Evolutionary conservation across 768 basidiomycete species (phyloP).

Genomic region (Mycena chlorophos): DNA sequence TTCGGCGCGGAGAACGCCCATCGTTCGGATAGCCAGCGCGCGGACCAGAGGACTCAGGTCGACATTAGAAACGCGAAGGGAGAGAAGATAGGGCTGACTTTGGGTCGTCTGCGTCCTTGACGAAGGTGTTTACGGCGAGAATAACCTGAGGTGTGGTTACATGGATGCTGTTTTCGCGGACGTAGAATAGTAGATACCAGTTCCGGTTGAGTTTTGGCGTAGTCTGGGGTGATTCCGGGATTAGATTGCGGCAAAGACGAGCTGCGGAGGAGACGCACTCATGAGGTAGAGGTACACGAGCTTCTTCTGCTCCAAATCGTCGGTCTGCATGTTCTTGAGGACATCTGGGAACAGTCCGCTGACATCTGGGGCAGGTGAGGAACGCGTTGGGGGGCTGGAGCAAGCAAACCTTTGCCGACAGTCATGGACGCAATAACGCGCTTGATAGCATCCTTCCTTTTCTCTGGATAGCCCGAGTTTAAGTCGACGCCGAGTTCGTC

Average conservation of each 20-base stretch:
- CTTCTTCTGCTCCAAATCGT: constrained; percentile 99
- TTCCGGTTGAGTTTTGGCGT: constrained; percentile 97
- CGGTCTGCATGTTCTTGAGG: constrained; percentile 99
- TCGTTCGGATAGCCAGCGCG: constrained; percentile 94
- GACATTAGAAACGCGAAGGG: background rate
- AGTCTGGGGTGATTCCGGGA: constrained; percentile 45
- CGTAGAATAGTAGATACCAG: constrained; percentile 3
- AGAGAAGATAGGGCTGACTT: constrained; percentile 39
- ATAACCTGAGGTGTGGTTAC: constrained; percentile 41
- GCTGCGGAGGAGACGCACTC: constrained; percentile 38
- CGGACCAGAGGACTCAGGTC: constrained; percentile 79
- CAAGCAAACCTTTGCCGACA: constrained; percentile 82
- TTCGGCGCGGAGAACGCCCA: constrained; percentile 95
- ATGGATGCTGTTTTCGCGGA: background rate
- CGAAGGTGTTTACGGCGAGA: constrained; percentile 97
- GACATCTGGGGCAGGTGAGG: constrained; percentile 54
- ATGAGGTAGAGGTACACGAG: constrained; percentile 99
- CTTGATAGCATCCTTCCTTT: constrained; percentile 98
- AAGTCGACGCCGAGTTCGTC: constrained; percentile 76
- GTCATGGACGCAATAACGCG: constrained; percentile 98
- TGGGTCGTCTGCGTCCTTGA: constrained; percentile 94
- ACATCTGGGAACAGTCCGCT: constrained; percentile 97
- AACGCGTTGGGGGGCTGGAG: constrained; percentile 3
- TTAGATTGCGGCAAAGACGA: background rate
- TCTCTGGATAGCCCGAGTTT: constrained; percentile 94